phyloP scores from a whole-genome alignment of 2,329 filamentous ascomycete species.

The Stenocarpella maydis region DNA sequence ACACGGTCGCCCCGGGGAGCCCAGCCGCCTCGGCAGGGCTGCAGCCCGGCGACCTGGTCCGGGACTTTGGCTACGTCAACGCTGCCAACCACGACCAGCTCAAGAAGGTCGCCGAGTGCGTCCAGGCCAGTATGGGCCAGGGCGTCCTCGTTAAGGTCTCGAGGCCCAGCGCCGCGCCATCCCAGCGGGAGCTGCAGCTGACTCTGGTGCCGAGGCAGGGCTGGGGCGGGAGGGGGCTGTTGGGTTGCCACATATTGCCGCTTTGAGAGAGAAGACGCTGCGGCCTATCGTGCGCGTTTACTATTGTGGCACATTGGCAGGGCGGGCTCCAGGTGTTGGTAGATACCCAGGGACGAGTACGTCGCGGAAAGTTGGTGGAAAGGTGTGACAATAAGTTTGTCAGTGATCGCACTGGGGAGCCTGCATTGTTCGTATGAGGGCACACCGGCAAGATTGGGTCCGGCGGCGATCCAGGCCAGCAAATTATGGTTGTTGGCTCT shows the following conservation, averaged over 20 bases:
- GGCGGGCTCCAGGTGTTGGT: neutral
- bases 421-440: neutral
- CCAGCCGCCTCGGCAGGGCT: conserved; percentile 86
- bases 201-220: conserved; percentile 76
- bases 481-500: neutral
- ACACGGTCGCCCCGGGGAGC: conserved; percentile 78
- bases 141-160: conserved; percentile 72
- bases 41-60: conserved; percentile 80
- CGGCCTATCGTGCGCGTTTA: neutral
- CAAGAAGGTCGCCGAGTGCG: conserved; percentile 85
- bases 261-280: conserved; percentile 57
- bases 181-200: conserved; percentile 67
- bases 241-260: conserved; percentile 88
- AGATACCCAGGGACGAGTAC: too few species aligned
- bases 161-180: conserved; percentile 52
- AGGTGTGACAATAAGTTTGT: neutral
- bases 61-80: conserved; percentile 85
- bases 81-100: conserved; percentile 86
- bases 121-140: conserved; percentile 85
- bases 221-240: conserved; percentile 86
- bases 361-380: neutral
- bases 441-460: neutral
- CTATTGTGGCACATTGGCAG: neutral
- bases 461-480: neutral
- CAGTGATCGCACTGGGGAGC: neutral